Base-by-base conservation (phyloP, 163 green algal genomes). In the Chloromonas sp. region DNA sequence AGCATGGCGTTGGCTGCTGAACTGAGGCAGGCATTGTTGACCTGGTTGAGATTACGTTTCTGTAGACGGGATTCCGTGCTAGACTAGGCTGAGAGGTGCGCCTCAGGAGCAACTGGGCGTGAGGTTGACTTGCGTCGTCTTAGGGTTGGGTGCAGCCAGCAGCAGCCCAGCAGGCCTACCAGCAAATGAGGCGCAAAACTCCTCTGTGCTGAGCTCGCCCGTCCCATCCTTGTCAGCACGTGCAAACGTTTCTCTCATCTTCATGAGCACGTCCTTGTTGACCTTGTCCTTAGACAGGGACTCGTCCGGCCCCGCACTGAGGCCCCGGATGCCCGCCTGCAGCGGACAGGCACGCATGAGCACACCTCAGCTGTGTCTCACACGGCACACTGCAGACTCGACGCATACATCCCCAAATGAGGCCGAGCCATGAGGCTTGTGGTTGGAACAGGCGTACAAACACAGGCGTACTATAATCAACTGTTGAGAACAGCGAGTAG, bases 131-230 rank as follows among this genome's bases (percentile, higher is more conserved):
- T 36, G 36, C 36, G 36, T 36, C 36, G 36, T 36, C 36, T 36
- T 36, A 36, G 36, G 36, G 36, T 36, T 36, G 36, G 36, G 36
- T 36, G 36, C 36, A 36, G 36, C 36, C 36, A 36, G 36, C 36
- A 36, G 36, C 36, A 36, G 36, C 36, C 36, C 36, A 36, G 36
- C 36, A 36, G 36, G 36, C 36, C 36, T 36, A 36, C 36, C 36
- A 36, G 36, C 36, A 62, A 89, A 89, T 1, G 85, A 84, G 15
- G 66, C 81, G 59, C 93, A 87, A 86, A 96, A 96, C 87, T 96
- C 93, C 11, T 95, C 86, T 14, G 88, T 83, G 71, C 93, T 90
- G 58, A 96, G 74, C 15, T 80, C 88, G 0, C 91, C 93, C 5
- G 86, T 89, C 59, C 91, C 89, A 84, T 95, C 92, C 61, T 83